These are phyloP conservation scores for Boletus tylopilopsis DNA, from an alignment of 768 basidiomycete genomes.

Conservation along the genomic window DNA sequence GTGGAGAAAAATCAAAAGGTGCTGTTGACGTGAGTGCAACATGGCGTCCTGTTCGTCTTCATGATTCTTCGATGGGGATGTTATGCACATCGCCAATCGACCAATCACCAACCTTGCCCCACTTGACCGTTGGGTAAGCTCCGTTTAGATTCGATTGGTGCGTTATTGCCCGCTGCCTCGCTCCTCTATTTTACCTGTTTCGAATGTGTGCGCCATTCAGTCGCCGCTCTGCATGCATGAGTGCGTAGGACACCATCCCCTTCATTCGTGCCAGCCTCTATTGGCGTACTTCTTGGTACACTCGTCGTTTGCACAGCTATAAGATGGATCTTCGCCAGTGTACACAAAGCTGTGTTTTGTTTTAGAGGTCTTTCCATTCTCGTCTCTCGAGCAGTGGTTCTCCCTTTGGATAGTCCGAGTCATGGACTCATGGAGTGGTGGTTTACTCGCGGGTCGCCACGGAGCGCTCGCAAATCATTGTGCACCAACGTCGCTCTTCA, in stretches of 20 bases:
- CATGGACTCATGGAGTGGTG: too few species aligned
- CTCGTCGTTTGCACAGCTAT: slow-evolving; percentile 19
- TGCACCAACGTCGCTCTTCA: slow-evolving; percentile 1
- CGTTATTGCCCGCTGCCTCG: slow-evolving; percentile 20
- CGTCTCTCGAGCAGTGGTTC: not conserved
- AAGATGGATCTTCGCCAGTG: slow-evolving; percentile 23
- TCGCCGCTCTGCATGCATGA: slow-evolving; percentile 8
- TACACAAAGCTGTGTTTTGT: slow-evolving; percentile 10
- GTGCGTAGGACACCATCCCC: slow-evolving; percentile 7
- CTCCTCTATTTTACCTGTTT: slow-evolving; percentile 12
- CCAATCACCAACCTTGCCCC: slow-evolving; percentile 8
- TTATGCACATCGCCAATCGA: slow-evolving; percentile 10
- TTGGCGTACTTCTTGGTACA: slow-evolving; percentile 5
- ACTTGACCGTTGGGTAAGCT: slow-evolving; percentile 22
- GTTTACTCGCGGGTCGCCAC: not conserved
- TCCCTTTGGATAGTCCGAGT: too few species aligned
- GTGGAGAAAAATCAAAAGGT: not conserved
- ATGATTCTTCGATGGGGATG: slow-evolving; percentile 8
- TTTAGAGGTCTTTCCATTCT: slow-evolving; percentile 5
- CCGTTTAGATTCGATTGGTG: slow-evolving; percentile 20
- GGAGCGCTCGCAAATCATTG: slow-evolving; percentile 1
- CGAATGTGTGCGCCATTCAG: slow-evolving; percentile 11
- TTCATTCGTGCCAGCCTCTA: slow-evolving; percentile 5
- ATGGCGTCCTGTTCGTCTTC: slow-evolving; percentile 8
- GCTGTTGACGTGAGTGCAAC: slow-evolving; percentile 5